A percentile compares a stretch with the other conserved stretches of the same genome.
Conservation (phyloP, 345 rosid species). For the Pseudoturritis turrita region DNA sequence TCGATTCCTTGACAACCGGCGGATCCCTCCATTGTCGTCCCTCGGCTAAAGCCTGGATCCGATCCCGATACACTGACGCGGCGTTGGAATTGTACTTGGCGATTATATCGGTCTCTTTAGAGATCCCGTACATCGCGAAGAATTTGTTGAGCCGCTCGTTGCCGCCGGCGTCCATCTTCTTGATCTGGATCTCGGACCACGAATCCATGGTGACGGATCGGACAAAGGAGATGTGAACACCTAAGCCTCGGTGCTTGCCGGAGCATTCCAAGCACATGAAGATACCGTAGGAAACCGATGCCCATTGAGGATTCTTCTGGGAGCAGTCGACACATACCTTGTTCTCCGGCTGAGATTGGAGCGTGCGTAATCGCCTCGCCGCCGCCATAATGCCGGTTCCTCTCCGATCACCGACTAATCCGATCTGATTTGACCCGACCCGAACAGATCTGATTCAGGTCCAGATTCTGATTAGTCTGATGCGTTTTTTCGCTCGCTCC, state of each 20-base stretch:
- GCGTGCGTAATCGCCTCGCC: constrained; percentile 69
- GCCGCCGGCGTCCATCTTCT: constrained; percentile 96
- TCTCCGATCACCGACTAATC: constrained; percentile 21
- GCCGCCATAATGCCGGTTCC: constrained; percentile 51
- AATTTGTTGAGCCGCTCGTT: constrained; percentile 76
- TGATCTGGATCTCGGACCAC: constrained; percentile 98
- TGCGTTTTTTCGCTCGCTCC: background rate
- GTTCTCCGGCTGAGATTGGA: constrained; percentile 81
- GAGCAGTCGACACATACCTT: constrained; percentile 91
- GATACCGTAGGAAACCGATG: constrained; percentile 93
- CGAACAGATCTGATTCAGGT: constrained; percentile 23
- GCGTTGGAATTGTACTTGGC: constrained; percentile 83
- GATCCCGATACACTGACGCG: constrained; percentile 74
- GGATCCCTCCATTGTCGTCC: constrained; percentile 87
- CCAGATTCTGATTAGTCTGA: constrained; percentile 6
- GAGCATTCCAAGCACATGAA: constrained; percentile 99
- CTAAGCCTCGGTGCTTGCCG: constrained; percentile 96
- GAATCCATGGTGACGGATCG: constrained; percentile 99
- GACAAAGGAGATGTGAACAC: constrained; percentile 98
- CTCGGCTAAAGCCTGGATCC: constrained; percentile 82
- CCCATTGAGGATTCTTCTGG: constrained; percentile 99
- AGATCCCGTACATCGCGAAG: constrained; percentile 59
- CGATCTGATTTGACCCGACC: constrained; percentile 29
- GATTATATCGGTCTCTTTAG: constrained; percentile 74
- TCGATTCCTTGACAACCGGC: constrained; percentile 59